phyloP scores from a whole-genome alignment of 2,329 filamentous ascomycete species.

The Didymella arachidicola region DNA sequence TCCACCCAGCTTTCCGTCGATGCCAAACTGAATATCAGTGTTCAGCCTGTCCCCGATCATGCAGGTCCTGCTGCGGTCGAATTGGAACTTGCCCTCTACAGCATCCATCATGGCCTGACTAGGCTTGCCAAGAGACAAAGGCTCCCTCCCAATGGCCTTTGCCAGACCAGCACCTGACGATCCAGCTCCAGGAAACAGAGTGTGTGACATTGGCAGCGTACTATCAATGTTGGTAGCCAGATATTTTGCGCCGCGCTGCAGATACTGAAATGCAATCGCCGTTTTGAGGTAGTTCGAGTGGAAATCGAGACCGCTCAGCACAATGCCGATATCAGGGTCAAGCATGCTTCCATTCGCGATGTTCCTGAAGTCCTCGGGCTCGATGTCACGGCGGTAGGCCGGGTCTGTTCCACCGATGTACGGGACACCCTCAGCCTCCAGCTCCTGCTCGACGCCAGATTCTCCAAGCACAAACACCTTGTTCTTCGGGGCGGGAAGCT shows the following conservation, averaged over 20 bases:
- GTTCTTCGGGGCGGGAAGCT: slow-evolving; percentile 78
- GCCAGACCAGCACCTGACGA: slow-evolving; percentile 79
- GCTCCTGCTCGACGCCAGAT: slow-evolving; percentile 87
- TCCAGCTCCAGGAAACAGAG: slow-evolving; percentile 91
- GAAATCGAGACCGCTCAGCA: slow-evolving; percentile 90
- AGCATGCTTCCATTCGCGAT: slow-evolving; percentile 77
- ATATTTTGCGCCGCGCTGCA: slow-evolving; percentile 81
- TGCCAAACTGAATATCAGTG: slow-evolving; percentile 94
- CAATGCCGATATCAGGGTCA: slow-evolving; percentile 87
- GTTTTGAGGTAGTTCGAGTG: slow-evolving; percentile 96
- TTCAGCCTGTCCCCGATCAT: slow-evolving; percentile 96
- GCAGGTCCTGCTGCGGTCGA: slow-evolving; percentile 83
- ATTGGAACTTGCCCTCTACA: slow-evolving; percentile 92
- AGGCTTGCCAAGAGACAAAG: slow-evolving; percentile 86
- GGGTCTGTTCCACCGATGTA: slow-evolving; percentile 90
- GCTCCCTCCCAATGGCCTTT: slow-evolving; percentile 68
- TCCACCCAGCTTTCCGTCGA: slow-evolving; percentile 88
- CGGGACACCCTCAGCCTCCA: slow-evolving; percentile 77
- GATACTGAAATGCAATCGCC: slow-evolving; percentile 83
- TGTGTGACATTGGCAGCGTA: slow-evolving; percentile 81
- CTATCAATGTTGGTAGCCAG: slow-evolving; percentile 94
- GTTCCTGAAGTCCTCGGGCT: slow-evolving; percentile 77
- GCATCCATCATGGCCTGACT: slow-evolving; percentile 99
- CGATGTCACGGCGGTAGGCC: slow-evolving; percentile 77
- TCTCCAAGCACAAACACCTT: slow-evolving; percentile 97